Conservation (phyloP, 495 filamentous ascomycete genomes). For the Penicillium antarcticum region DNA sequence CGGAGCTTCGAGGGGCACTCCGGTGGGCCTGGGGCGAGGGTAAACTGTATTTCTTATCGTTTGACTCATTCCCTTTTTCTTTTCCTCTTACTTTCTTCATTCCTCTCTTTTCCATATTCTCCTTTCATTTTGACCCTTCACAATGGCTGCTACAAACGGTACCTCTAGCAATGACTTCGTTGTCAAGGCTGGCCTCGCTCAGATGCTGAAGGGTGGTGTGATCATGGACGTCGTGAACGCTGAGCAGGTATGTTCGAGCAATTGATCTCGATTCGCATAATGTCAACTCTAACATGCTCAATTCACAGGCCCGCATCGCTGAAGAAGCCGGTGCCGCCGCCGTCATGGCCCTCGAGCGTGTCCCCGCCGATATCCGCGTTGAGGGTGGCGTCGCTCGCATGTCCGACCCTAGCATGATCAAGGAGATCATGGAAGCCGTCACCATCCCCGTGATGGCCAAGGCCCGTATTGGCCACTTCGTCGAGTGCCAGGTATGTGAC, state of each 20-base stretch:
- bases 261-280: neutral
- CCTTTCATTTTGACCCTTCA: constrained; percentile 5
- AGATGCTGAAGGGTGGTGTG: constrained; percentile 97
- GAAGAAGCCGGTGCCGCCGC: constrained; percentile 94
- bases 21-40: constrained; percentile 15
- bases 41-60: constrained; percentile 8
- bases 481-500: constrained; percentile 78
- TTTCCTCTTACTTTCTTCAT: neutral
- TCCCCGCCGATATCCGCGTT: constrained; percentile 92
- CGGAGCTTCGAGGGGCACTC: constrained; percentile 9
- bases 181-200: constrained; percentile 89
- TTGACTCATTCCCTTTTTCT: constrained; percentile 20
- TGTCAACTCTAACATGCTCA: neutral
- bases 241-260: constrained; percentile 59
- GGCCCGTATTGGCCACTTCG: constrained; percentile 95
- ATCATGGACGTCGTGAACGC: constrained; percentile 99
- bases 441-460: constrained; percentile 99
- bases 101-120: constrained; percentile 6
- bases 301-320: constrained; percentile 78
- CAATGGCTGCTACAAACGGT: constrained; percentile 39
- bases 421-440: constrained; percentile 93
- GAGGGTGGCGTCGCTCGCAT: constrained; percentile 94
- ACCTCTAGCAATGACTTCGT: constrained; percentile 52
- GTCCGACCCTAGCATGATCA: constrained; percentile 94
- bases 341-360: constrained; percentile 98